These are phyloP conservation scores for Termitomyces sp. DNA, from an alignment of 768 basidiomycete genomes.

Conservation along the genomic window DNA sequence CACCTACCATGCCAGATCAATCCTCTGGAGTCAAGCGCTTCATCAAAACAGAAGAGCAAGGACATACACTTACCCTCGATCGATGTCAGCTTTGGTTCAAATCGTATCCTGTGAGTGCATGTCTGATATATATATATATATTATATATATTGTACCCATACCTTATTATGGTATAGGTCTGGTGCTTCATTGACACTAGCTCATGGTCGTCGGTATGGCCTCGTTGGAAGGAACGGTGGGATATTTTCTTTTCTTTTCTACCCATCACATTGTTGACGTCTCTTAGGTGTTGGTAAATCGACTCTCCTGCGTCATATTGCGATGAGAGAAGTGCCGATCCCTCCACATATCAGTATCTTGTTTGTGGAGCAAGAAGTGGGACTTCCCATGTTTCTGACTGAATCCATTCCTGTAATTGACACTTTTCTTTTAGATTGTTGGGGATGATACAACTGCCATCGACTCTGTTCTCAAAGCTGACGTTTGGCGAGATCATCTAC, in stretches of 20 bases:
- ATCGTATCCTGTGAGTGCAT: constrained; percentile 74
- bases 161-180: constrained; percentile 41
- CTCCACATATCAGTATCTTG: constrained; percentile 91
- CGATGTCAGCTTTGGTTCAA: constrained; percentile 94
- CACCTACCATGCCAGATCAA: constrained; percentile 59
- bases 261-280: not conserved
- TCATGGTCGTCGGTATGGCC: constrained; percentile 84
- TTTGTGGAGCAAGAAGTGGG: constrained; percentile 96
- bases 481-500: constrained; percentile 92
- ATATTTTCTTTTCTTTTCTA: constrained; percentile 3
- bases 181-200: constrained; percentile 86
- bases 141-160: no score
- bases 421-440: constrained; percentile 68
- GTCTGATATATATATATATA: not conserved
- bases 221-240: constrained; percentile 84
- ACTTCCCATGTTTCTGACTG: not conserved
- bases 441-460: constrained; percentile 89
- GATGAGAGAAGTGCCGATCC: constrained; percentile 91
- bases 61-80: constrained; percentile 94
- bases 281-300: constrained; percentile 88
- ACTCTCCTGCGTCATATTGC: constrained; percentile 93
- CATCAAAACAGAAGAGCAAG: constrained; percentile 92
- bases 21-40: constrained; percentile 75
- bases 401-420: not conserved
- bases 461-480: constrained; percentile 99